phyloP scores from a whole-genome alignment of 192 early-diverging fungal genomes.

The Geosiphon pyriformis region DNA sequence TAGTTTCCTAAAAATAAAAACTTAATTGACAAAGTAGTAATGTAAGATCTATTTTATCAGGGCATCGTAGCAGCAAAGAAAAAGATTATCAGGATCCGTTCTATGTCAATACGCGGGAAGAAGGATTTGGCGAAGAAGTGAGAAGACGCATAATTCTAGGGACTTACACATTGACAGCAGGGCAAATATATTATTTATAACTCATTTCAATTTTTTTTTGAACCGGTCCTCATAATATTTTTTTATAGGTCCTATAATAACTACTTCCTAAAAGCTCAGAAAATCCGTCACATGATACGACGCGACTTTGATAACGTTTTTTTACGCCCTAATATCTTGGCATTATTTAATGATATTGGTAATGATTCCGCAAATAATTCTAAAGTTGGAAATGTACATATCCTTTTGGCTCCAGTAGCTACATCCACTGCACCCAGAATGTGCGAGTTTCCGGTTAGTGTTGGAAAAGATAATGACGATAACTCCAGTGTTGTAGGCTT shows the following conservation, averaged over 20 bases:
- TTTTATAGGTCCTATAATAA: conserved; percentile 52
- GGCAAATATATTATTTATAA: conserved; percentile 40
- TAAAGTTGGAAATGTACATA: conserved; percentile 53
- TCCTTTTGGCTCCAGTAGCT: conserved; percentile 74
- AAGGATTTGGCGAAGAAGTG: conserved; percentile 78
- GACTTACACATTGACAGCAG: conserved; percentile 75
- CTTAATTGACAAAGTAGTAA: too few species aligned
- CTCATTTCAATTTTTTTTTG: too few species aligned
- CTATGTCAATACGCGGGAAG: conserved; percentile 59
- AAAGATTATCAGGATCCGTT: conserved; percentile 28
- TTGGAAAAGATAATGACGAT: conserved; percentile 11
- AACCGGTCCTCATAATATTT: background rate
- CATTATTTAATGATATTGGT: conserved; percentile 1
- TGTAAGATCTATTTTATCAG: too few species aligned
- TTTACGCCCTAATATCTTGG: conserved; percentile 52
- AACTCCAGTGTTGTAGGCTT: conserved; percentile 31
- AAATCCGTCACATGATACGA: conserved; percentile 71
- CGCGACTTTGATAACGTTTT: conserved; percentile 76
- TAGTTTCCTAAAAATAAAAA: background rate
- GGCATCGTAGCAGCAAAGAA: too few species aligned
- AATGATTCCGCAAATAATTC: background rate
- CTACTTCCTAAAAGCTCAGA: conserved; percentile 79
- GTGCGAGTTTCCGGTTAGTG: conserved; percentile 14
- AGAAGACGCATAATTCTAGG: conserved; percentile 80
- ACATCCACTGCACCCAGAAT: conserved; percentile 67